phyloP scores from a whole-genome alignment of 108 stramenopile species.

The Thalassiosira profunda region DNA sequence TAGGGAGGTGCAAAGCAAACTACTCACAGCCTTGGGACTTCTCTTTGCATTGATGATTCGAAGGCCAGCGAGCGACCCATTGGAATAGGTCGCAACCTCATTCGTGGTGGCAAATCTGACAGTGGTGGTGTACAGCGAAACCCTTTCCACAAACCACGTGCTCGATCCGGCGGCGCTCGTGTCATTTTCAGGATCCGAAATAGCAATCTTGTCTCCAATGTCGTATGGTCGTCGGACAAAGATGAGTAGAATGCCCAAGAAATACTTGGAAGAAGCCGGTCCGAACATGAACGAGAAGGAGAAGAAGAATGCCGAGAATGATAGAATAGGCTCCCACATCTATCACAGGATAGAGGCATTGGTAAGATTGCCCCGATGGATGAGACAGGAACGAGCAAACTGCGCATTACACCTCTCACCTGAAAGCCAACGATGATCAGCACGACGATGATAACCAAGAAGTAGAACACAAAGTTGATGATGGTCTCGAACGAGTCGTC shows the following conservation, averaged over 20 bases:
- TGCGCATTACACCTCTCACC: too few species aligned
- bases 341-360: too few species aligned
- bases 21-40: constrained; percentile 8
- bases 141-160: constrained; percentile 52
- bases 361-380: background rate
- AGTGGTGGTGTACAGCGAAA: constrained; percentile 58
- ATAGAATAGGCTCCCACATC: constrained; percentile 48
- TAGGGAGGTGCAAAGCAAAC: background rate
- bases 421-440: constrained; percentile 50
- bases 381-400: background rate
- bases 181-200: constrained; percentile 43
- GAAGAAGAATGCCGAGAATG: constrained; percentile 57
- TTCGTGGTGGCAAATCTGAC: constrained; percentile 53
- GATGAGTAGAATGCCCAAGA: constrained; percentile 70
- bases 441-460: constrained; percentile 45
- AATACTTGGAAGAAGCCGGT: constrained; percentile 53
- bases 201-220: constrained; percentile 70
- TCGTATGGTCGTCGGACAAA: constrained; percentile 67
- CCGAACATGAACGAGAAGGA: constrained; percentile 69
- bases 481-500: constrained; percentile 63
- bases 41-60: constrained; percentile 38
- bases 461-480: constrained; percentile 59
- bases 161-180: constrained; percentile 48
- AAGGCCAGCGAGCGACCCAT: constrained; percentile 37
- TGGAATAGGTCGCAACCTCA: constrained; percentile 45